Evolutionary conservation across 768 basidiomycete genomes (phyloP).

Genomic region (Boletus rufocinnamomeus): DNA sequence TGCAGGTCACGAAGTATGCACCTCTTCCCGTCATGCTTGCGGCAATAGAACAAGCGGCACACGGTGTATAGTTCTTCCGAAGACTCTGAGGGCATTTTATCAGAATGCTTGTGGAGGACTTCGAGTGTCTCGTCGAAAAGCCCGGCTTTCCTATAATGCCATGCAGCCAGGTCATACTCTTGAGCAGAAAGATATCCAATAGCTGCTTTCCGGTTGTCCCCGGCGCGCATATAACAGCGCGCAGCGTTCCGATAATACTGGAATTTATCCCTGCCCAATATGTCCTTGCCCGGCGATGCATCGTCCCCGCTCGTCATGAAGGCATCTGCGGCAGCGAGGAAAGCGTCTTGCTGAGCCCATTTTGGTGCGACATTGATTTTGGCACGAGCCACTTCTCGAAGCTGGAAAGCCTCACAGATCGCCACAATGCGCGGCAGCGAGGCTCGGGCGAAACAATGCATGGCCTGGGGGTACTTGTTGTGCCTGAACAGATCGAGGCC

Average conservation of each 20-base stretch:
- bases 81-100: slow-evolving; percentile 34
- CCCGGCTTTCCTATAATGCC: slow-evolving; percentile 50
- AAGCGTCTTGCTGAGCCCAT: slow-evolving; percentile 39
- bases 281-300: slow-evolving; percentile 16
- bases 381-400: slow-evolving; percentile 51
- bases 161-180: slow-evolving; percentile 46
- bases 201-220: slow-evolving; percentile 46
- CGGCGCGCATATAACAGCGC: slow-evolving; percentile 48
- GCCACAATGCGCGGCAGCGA: slow-evolving; percentile 41
- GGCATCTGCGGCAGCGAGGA: slow-evolving; percentile 47
- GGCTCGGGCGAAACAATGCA: slow-evolving; percentile 36
- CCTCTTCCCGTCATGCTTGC: slow-evolving; percentile 26
- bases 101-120: slow-evolving; percentile 41
- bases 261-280: slow-evolving; percentile 24
- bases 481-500: slow-evolving; percentile 43
- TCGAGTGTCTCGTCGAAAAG: slow-evolving; percentile 55
- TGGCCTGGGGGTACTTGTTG: slow-evolving; percentile 49
- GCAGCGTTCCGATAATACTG: slow-evolving; percentile 30
- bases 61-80: slow-evolving; percentile 43
- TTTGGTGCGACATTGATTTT: slow-evolving; percentile 28
- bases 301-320: slow-evolving; percentile 46
- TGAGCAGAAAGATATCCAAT: slow-evolving; percentile 42
- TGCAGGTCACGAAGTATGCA: slow-evolving; percentile 4
- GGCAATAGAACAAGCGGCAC: slow-evolving; percentile 49
- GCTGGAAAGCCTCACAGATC: slow-evolving; percentile 53